Percentiles rank a stretch among this genome's conserved stretches.
These are phyloP conservation scores for Musa schizocarpa DNA, from an alignment of 176 grass and related monocot genomes.

Conservation along the genomic window DNA sequence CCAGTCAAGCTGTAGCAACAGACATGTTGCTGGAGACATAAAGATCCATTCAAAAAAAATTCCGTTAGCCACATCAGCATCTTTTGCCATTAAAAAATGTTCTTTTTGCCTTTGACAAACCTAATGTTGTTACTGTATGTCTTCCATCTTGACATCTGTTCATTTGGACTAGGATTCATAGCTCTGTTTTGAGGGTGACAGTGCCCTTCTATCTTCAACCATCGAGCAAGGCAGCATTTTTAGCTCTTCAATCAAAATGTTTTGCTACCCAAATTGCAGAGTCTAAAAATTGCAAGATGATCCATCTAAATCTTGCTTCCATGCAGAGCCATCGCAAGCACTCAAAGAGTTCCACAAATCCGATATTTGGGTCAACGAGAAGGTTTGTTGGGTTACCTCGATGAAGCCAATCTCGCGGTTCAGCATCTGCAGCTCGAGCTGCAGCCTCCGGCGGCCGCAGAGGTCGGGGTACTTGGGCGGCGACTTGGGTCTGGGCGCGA, in stretches of 20 bases:
- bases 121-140: no score
- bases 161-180: no score
- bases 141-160: no score
- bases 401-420: conserved; percentile 81
- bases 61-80: no score
- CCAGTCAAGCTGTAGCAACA: no score
- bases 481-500: conserved; percentile 56
- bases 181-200: neutral
- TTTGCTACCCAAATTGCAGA: neutral
- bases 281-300: no score
- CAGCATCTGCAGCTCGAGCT: conserved; percentile 88
- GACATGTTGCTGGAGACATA: no score
- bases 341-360: neutral
- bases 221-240: neutral
- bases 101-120: no score
- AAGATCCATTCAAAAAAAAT: no score
- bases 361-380: neutral
- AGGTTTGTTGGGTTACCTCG: conserved; percentile 30
- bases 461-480: conserved; percentile 84
- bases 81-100: no score
- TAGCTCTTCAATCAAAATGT: neutral
- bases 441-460: conserved; percentile 72
- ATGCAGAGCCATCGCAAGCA: no score
- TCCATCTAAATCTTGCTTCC: no score
- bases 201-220: neutral